Evolutionary conservation across 1,284 basidiomycete species (phyloP).

Genomic region (Ganoderma sinense): DNA sequence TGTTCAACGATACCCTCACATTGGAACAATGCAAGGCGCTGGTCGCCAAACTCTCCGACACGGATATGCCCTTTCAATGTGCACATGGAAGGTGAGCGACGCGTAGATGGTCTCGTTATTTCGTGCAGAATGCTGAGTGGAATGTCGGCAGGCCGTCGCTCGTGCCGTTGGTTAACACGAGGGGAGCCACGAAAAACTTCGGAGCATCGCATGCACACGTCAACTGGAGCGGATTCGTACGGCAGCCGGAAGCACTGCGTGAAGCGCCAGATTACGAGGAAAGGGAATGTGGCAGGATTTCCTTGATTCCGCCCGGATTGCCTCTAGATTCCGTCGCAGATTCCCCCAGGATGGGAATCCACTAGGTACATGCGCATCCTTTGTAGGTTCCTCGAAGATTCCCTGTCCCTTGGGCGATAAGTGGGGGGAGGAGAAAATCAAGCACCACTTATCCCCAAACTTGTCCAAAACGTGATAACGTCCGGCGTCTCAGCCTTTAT

Average conservation of each 20-base stretch:
- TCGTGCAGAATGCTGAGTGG: constrained; percentile 1
- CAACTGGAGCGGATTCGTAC: constrained; percentile 21
- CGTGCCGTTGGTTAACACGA: constrained; percentile 35
- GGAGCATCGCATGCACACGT: constrained; percentile 1
- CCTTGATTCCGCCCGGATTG: neutral
- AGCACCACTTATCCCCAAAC: neutral
- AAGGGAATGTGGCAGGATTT: neutral
- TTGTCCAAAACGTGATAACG: neutral
- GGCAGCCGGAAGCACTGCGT: neutral
- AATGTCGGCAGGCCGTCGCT: constrained; percentile 36
- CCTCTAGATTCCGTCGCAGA: neutral
- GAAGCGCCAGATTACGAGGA: neutral
- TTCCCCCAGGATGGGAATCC: neutral
- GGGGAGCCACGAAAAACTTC: neutral
- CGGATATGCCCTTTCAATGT: constrained; percentile 90
- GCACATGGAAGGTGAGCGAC: constrained; percentile 84
- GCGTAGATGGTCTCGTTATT: neutral
- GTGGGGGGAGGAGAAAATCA: neutral
- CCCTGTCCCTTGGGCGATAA: neutral
- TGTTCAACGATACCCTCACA: constrained; percentile 91
- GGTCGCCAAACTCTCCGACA: constrained; percentile 69
- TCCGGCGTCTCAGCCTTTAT: neutral
- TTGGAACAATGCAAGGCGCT: constrained; percentile 75
- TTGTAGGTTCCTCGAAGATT: neutral
- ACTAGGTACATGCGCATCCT: neutral